Evolutionary conservation across 2,329 filamentous ascomycete species (phyloP).

Genomic region (Fusarium redolens): DNA sequence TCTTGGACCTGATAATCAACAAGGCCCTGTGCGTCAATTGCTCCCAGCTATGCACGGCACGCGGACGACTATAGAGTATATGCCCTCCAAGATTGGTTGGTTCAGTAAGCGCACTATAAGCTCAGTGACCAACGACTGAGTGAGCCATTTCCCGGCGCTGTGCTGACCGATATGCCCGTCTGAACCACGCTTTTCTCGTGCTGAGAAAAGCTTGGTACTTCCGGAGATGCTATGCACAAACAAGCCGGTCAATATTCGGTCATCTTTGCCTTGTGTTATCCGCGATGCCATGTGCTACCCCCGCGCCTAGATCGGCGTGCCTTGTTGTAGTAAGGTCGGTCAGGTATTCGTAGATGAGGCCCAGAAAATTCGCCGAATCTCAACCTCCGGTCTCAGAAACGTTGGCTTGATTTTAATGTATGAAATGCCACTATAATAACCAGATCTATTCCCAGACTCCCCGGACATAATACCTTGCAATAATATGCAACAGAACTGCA

Average conservation of each 20-base stretch:
- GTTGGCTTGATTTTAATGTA: background rate
- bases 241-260: slow-evolving; percentile 34
- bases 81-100: background rate
- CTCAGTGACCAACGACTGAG: background rate
- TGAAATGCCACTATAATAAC: background rate
- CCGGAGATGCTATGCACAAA: slow-evolving; percentile 38
- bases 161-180: slow-evolving; percentile 15
- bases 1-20: slow-evolving; percentile 16
- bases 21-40: slow-evolving; percentile 6
- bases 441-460: background rate
- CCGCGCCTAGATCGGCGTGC: slow-evolving; percentile 37
- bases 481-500: background rate
- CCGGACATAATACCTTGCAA: background rate
- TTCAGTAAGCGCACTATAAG: background rate
- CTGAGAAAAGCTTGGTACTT: slow-evolving; percentile 34
- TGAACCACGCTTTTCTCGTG: slow-evolving; percentile 39
- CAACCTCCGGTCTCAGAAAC: slow-evolving; percentile 1
- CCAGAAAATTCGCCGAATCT: slow-evolving; percentile 33
- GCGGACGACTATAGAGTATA: background rate
- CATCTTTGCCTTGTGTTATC: slow-evolving; percentile 36
- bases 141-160: slow-evolving; percentile 20
- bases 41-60: background rate
- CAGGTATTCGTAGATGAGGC: slow-evolving; percentile 20
- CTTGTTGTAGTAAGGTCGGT: slow-evolving; percentile 19
- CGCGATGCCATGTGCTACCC: slow-evolving; percentile 41